phyloP scores from a whole-genome alignment of 805 yeast species.

The Soucietia sequanensis region DNA sequence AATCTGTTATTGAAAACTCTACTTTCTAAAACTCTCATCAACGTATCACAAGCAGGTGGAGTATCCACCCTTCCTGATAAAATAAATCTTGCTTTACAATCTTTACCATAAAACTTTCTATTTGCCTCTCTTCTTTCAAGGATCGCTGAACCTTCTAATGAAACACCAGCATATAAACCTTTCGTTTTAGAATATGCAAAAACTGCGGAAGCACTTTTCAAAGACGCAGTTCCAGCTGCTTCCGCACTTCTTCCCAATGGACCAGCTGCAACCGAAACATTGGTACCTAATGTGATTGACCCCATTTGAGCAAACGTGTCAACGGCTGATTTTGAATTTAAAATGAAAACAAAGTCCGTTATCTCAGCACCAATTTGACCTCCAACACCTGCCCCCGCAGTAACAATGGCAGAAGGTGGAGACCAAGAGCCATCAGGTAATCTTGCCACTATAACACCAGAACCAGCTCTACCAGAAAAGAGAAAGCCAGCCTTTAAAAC shows the following conservation, averaged over 20 bases:
- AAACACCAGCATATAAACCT: conserved; percentile 96
- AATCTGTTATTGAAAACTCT: conserved; percentile 70
- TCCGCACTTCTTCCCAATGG: conserved; percentile 97
- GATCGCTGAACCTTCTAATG: conserved; percentile 93
- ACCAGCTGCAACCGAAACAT: conserved; percentile 94
- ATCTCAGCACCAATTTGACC: conserved; percentile 96
- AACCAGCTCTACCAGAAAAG: conserved; percentile 96
- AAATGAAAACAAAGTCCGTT: conserved; percentile 92
- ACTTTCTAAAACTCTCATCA: conserved; percentile 82
- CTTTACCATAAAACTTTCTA: conserved; percentile 87
- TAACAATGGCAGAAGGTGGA: conserved; percentile 91
- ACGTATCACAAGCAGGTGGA: conserved; percentile 86
- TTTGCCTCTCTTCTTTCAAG: conserved; percentile 98
- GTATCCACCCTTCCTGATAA: conserved; percentile 86
- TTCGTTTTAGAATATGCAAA: conserved; percentile 94
- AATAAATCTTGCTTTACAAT: conserved; percentile 84
- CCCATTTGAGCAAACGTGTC: conserved; percentile 93
- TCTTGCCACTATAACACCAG: conserved; percentile 92
- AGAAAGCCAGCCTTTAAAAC: conserved; percentile 96
- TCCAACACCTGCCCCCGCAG: conserved; percentile 99
- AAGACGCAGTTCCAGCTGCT: conserved; percentile 92
- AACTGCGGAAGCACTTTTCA: conserved; percentile 83
- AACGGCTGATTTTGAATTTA: conserved; percentile 85
- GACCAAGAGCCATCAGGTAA: conserved; percentile 97
- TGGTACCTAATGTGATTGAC: conserved; percentile 92